Evolutionary conservation across 495 filamentous ascomycete species (phyloP).

Genomic region (Daldinia loculata): DNA sequence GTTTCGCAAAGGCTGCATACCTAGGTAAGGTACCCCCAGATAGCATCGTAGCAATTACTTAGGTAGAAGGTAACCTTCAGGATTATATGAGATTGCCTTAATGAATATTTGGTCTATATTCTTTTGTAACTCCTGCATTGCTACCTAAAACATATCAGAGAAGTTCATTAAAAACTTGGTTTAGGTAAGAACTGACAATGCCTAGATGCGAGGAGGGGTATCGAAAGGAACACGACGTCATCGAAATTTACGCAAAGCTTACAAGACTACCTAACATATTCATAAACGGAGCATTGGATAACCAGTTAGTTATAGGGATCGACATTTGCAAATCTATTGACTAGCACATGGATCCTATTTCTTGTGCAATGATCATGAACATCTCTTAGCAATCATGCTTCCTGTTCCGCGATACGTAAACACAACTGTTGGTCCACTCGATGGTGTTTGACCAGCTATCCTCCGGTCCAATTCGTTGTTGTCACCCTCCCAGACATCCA

Average conservation of each 20-base stretch:
- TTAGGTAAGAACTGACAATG: neutral
- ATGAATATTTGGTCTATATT: no score
- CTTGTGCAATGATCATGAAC: constrained; percentile 37
- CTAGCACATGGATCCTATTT: constrained; percentile 38
- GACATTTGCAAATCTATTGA: constrained; percentile 33
- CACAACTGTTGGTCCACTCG: constrained; percentile 43
- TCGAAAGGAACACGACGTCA: neutral
- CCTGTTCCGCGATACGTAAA: constrained; percentile 39
- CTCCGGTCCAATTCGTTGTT: constrained; percentile 37
- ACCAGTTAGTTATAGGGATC: constrained; percentile 12
- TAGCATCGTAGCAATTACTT: neutral
- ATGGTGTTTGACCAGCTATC: constrained; percentile 48
- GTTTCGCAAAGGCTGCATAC: neutral
- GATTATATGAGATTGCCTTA: no score
- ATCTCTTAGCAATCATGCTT: constrained; percentile 9
- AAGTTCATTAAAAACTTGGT: no score
- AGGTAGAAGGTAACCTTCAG: no score
- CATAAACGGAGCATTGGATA: neutral
- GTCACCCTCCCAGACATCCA: constrained; percentile 36
- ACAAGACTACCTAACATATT: neutral
- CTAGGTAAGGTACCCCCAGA: neutral
- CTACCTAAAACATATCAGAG: no score
- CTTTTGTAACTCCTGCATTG: no score
- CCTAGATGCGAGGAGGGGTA: neutral
- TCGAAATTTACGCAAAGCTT: neutral